Conservation (phyloP, 2,329 filamentous ascomycete species). For the Xylariaceae sp. region DNA sequence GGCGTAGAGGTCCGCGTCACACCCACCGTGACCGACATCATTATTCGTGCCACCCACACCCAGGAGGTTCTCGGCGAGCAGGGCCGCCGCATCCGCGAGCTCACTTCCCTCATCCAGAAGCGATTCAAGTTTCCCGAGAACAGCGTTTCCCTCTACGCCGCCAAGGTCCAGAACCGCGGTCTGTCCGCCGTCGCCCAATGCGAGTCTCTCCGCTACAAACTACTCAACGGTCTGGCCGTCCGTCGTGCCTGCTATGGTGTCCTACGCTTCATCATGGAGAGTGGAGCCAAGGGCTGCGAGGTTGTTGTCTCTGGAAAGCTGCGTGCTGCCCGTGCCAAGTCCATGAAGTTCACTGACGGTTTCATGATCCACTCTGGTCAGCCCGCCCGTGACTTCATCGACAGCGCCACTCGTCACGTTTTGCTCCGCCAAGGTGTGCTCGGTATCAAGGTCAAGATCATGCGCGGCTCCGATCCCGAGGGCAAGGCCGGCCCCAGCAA, state of each 20-base stretch:
- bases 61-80: slow-evolving; percentile 99
- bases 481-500: slow-evolving; percentile 98
- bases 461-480: slow-evolving; percentile 98
- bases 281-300: slow-evolving; percentile 98
- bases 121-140: slow-evolving; percentile 99
- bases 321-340: slow-evolving; percentile 97
- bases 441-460: slow-evolving; percentile 99
- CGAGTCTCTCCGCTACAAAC: slow-evolving; percentile 99
- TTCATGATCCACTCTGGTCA: slow-evolving; percentile 99
- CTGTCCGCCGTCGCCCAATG: slow-evolving; percentile 99
- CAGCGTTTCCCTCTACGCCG: slow-evolving; percentile 98
- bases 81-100: slow-evolving; percentile 98
- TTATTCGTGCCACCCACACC: slow-evolving; percentile 99
- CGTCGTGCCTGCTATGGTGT: slow-evolving; percentile 99
- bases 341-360: slow-evolving; percentile 99
- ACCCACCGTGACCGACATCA: slow-evolving; percentile 99
- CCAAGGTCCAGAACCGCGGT: slow-evolving; percentile 99
- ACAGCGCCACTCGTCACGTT: slow-evolving; percentile 97
- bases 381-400: slow-evolving; percentile 99
- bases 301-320: slow-evolving; percentile 99
- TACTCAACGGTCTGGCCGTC: slow-evolving; percentile 98
- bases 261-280: slow-evolving; percentile 99
- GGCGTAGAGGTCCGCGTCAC: slow-evolving; percentile 99
- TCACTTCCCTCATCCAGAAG: slow-evolving; percentile 99
- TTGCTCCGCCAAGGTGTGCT: slow-evolving; percentile 99